A percentile compares a stretch with the other conserved stretches of the same genome.
phyloP scores from a whole-genome alignment of 2,329 filamentous ascomycete species.

The Penicillium sp. region DNA sequence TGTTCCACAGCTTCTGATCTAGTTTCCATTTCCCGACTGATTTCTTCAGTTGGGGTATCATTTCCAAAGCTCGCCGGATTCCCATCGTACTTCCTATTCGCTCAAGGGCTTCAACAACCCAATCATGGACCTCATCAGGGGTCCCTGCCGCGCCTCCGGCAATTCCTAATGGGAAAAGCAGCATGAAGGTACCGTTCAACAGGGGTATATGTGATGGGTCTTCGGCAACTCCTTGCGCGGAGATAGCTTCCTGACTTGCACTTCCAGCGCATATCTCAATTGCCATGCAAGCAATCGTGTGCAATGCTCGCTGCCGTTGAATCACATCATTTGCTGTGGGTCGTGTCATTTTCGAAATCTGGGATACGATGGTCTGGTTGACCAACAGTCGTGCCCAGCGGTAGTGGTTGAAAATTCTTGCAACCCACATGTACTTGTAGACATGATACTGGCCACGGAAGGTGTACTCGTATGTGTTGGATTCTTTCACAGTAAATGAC shows the following conservation, averaged over 20 bases:
- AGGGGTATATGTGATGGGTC: slow-evolving; percentile 9
- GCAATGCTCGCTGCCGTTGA: slow-evolving; percentile 19
- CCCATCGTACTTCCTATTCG: slow-evolving; percentile 24
- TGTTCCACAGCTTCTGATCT: slow-evolving; percentile 4
- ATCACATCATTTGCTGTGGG: slow-evolving; percentile 4
- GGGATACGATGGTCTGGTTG: slow-evolving; percentile 24
- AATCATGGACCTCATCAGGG: slow-evolving; percentile 23
- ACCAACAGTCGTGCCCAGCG: slow-evolving; percentile 23
- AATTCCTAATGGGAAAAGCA: slow-evolving; percentile 24
- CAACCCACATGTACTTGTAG: slow-evolving; percentile 26
- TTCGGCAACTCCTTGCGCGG: slow-evolving; percentile 1
- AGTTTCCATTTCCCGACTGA: slow-evolving; percentile 2
- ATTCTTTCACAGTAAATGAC: slow-evolving; percentile 14
- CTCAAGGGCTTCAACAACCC: slow-evolving; percentile 23
- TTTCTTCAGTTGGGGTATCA: slow-evolving; percentile 19
- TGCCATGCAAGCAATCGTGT: slow-evolving; percentile 20
- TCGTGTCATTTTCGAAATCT: slow-evolving; percentile 6
- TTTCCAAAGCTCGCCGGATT: slow-evolving; percentile 22
- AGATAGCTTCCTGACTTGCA: slow-evolving; percentile 20
- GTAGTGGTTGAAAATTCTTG: slow-evolving; percentile 25
- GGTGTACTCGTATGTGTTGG: slow-evolving; percentile 10
- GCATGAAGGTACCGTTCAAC: slow-evolving; percentile 26
- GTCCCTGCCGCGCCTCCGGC: slow-evolving; percentile 23
- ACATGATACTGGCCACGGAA: slow-evolving; percentile 25
- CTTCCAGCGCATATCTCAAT: slow-evolving; percentile 23